phyloP scores from a whole-genome alignment of 2,329 filamentous ascomycete genomes.

The Xylariomycetidae sp. region DNA sequence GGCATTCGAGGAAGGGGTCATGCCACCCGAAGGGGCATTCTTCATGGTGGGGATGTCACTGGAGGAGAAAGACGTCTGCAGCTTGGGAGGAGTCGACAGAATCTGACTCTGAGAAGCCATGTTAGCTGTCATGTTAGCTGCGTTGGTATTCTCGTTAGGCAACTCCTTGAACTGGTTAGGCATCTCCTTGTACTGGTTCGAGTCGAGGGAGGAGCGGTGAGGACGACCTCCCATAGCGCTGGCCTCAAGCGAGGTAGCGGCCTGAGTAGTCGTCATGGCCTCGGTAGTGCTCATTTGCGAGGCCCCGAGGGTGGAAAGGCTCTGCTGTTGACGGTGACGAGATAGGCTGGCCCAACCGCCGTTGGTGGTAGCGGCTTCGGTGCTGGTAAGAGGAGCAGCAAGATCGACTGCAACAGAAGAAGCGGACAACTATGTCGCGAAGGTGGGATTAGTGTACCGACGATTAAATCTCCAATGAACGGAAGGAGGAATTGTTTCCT shows the following conservation, averaged over 20 bases:
- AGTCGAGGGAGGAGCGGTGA: conserved; percentile 55
- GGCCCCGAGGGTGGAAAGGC: conserved; percentile 43
- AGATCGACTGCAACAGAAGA: conserved; percentile 79
- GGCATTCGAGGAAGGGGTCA: conserved; percentile 37
- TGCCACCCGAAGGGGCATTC: conserved; percentile 51
- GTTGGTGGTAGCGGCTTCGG: conserved; percentile 38
- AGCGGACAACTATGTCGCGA: conserved; percentile 78
- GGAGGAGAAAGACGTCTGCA: conserved; percentile 85
- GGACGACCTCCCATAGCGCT: conserved; percentile 44
- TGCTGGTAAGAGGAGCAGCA: conserved; percentile 63
- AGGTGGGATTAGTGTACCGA: too few relatives aligned
- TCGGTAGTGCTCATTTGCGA: conserved; percentile 33
- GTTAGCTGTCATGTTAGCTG: conserved; percentile 40
- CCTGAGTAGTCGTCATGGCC: conserved; percentile 32
- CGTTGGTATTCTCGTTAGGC: conserved; percentile 32
- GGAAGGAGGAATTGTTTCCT: not conserved
- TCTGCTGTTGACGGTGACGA: conserved; percentile 65
- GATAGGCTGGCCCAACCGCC: conserved; percentile 60
- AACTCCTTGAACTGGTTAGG: conserved; percentile 32
- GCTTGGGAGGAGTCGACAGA: conserved; percentile 63
- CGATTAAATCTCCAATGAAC: too few relatives aligned
- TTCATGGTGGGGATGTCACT: conserved; percentile 87
- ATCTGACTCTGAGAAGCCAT: conserved; percentile 45
- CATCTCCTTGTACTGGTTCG: conserved; percentile 38
- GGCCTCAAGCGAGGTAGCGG: conserved; percentile 35